Conservation (phyloP, 331 rosid genomes). For the Acacia concinna region DNA sequence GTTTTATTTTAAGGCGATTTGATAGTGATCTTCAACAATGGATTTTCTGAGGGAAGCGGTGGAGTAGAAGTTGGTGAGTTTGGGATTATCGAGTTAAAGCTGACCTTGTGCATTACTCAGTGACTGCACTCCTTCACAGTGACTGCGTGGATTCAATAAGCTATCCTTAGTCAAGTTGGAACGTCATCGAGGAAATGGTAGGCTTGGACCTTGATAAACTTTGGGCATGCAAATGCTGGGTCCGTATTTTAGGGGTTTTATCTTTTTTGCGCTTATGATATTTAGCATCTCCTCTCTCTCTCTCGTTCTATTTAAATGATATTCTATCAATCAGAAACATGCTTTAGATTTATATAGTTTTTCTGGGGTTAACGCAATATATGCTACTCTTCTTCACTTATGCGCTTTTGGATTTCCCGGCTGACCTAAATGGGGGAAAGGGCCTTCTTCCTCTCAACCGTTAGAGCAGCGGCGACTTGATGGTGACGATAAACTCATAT, state of each 20-base stretch:
- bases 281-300: background rate
- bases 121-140: background rate
- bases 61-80: slow-evolving; percentile 29
- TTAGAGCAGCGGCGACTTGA: background rate
- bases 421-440: background rate
- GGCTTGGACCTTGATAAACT: slow-evolving; percentile 25
- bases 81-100: slow-evolving; percentile 29
- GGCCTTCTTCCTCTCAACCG: background rate
- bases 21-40: slow-evolving; percentile 23
- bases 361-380: background rate
- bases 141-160: background rate
- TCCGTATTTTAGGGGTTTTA: background rate
- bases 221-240: slow-evolving; percentile 34
- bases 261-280: background rate
- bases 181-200: slow-evolving; percentile 48
- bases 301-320: background rate
- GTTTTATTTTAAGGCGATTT: slow-evolving; percentile 32
- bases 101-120: slow-evolving; percentile 13
- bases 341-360: background rate
- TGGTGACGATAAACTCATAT: background rate
- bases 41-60: background rate
- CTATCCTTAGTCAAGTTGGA: background rate
- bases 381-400: background rate
- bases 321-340: background rate
- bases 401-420: background rate